A percentile compares a stretch with the other conserved stretches of the same genome.
These are phyloP conservation scores for Salix dunnii DNA, from an alignment of 345 rosid species.

Conservation along the genomic window DNA sequence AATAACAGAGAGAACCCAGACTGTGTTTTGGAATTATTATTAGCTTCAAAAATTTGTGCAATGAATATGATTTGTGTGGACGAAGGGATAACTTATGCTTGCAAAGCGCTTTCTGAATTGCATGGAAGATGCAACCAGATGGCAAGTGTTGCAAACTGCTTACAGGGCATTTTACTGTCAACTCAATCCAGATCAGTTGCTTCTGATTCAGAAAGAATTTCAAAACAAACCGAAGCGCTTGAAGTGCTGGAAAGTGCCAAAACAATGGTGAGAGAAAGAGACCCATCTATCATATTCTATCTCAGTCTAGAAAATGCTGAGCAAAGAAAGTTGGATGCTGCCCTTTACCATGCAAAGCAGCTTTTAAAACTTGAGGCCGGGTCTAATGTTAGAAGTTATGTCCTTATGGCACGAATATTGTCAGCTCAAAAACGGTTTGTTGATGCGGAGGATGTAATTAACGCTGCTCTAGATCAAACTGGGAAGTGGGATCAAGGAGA, in stretches of 20 bases:
- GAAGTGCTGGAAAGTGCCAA: slow-evolving; percentile 47
- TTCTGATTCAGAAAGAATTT: slow-evolving; percentile 49
- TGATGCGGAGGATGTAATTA: slow-evolving; percentile 57
- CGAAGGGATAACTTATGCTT: slow-evolving; percentile 57
- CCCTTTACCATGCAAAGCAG: slow-evolving; percentile 47
- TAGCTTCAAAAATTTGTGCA: slow-evolving; percentile 66
- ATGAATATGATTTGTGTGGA: slow-evolving; percentile 25
- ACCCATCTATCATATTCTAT: slow-evolving; percentile 42
- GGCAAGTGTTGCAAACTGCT: slow-evolving; percentile 45
- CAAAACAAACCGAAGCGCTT: slow-evolving; percentile 56
- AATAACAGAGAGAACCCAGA: slow-evolving; percentile 48
- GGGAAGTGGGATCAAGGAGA: slow-evolving; percentile 86
- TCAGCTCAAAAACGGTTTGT: slow-evolving; percentile 60
- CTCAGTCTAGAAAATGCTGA: slow-evolving; percentile 71
- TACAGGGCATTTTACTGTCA: slow-evolving; percentile 52
- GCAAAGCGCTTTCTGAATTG: slow-evolving; percentile 40
- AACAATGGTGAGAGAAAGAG: slow-evolving; percentile 37
- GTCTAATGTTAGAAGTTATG: slow-evolving; percentile 51
- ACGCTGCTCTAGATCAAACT: slow-evolving; percentile 70
- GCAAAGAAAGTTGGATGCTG: slow-evolving; percentile 73
- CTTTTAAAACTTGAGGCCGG: slow-evolving; percentile 60
- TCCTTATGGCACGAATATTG: slow-evolving; percentile 60
- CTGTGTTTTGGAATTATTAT: slow-evolving; percentile 45
- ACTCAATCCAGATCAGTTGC: slow-evolving; percentile 46
- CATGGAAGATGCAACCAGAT: slow-evolving; percentile 41